Base-by-base conservation (phyloP, 2,329 filamentous ascomycete genomes). In the Beauveria asiatica region DNA sequence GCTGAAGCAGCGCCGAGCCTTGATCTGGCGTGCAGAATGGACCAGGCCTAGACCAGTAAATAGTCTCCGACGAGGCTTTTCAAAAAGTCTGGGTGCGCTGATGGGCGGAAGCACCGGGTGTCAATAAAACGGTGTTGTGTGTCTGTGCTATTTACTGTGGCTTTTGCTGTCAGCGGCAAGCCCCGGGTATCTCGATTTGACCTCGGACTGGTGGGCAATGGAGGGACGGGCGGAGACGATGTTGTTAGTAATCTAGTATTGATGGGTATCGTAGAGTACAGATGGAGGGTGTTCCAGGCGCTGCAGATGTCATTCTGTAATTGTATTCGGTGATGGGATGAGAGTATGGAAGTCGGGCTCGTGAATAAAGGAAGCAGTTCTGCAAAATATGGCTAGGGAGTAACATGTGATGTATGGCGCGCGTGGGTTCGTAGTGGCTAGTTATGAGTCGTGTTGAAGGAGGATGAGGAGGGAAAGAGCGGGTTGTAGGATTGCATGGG, bases 91-190 rank as follows among this genome's bases (percentile, higher is more conserved):
- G 33, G 11, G 33, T 37, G 11, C 33, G 13, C 33, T 16, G 33
- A 37, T 37, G 33, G 33, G 44, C 44, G 54, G 44, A 57, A 41
- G 44, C 33, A 13, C 54, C 45, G 54, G 54, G 16, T 19, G 11
- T 16, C 6, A 16, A 37, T 9, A 21, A 16, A 19, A 27, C 33
- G 16, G 30, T 21, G 16, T 41, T 41, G 19, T 41, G 39, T 30
- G 52, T 54, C 54, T 39, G 54, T 48, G 54, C 44, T 49, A n/a
- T n/a, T n/a, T n/a, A 5, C 52, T 30, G 45, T 57, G 44, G 54
- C 45, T 41, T 57, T 41, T 17, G 33, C 30, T 19, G 19, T 49
- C 33, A 42, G 33, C 33, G 44, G 44, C 21, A 41, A 49, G 54
- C 30, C 21, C 5, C 25, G 44, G 16, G 33, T 37, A 37, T 37